These are phyloP conservation scores for Boletus fagicola DNA, from an alignment of 768 basidiomycete genomes.

Conservation along the genomic window DNA sequence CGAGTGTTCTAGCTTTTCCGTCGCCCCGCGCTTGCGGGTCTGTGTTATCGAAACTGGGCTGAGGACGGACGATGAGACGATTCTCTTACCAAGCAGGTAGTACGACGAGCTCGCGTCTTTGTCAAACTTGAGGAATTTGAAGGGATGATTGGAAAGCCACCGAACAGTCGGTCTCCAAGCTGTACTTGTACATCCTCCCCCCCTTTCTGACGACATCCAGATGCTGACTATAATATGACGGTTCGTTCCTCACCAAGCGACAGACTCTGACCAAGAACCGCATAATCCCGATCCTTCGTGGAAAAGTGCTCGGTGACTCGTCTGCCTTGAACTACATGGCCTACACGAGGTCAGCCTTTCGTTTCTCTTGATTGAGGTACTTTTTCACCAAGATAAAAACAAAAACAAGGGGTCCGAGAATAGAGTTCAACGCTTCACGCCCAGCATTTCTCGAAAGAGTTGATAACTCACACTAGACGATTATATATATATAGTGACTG, in stretches of 20 bases:
- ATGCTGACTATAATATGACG: constrained; percentile 15
- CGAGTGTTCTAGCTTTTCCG: constrained; percentile 10
- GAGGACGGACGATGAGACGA: constrained; percentile 13
- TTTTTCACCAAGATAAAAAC: neutral
- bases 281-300: constrained; percentile 6
- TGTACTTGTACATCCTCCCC: too few species aligned
- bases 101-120: neutral
- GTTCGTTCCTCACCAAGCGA: constrained; percentile 13
- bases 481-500: neutral
- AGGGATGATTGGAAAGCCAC: constrained; percentile 11
- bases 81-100: constrained; percentile 9
- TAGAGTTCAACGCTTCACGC: constrained; percentile 16
- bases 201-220: constrained; percentile 1
- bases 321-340: constrained; percentile 17
- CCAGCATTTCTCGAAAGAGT: neutral
- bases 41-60: constrained; percentile 18
- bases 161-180: neutral
- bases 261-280: constrained; percentile 8
- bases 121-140: neutral
- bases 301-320: constrained; percentile 12
- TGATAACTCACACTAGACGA: neutral
- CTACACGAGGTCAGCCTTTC: constrained; percentile 5
- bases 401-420: constrained; percentile 8
- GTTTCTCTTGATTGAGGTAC: neutral
- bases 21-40: neutral